Conservation (phyloP, 2,329 filamentous ascomycete species). For the Domatiomyces catenatus region DNA sequence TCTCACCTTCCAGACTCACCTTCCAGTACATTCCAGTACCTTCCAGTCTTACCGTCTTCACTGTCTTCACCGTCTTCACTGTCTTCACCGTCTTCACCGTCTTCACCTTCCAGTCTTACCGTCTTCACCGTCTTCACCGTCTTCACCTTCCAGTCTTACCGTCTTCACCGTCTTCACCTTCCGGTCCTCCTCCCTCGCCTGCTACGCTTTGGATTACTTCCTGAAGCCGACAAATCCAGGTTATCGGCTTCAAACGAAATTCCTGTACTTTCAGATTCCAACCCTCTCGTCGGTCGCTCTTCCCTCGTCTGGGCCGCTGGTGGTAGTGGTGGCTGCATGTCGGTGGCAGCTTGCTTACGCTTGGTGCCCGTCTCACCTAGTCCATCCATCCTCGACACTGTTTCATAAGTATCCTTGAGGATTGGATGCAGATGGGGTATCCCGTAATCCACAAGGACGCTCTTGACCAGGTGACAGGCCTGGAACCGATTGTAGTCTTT, state of each 20-base stretch:
- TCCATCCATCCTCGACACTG: conserved; percentile 1
- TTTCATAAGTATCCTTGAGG: conserved; percentile 2
- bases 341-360: conserved; percentile 3
- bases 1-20: no score
- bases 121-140: no score
- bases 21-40: no score
- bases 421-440: conserved; percentile 3
- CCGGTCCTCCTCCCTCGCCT: not conserved
- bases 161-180: no score
- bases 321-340: not conserved
- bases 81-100: no score
- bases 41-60: no score
- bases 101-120: no score
- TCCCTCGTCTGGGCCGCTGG: not conserved
- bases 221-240: not conserved
- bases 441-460: conserved; percentile 4
- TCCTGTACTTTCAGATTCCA: conserved; percentile 1
- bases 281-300: not conserved
- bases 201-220: not conserved
- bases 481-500: conserved; percentile 2
- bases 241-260: conserved; percentile 4
- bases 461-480: conserved; percentile 3
- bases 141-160: no score
- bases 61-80: no score
- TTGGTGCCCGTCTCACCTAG: conserved; percentile 2